Evolutionary conservation across 1,284 basidiomycete species (phyloP), one percentile per base, ranked within the genome.

Genomic region (Neonothopanus nambi): DNA sequence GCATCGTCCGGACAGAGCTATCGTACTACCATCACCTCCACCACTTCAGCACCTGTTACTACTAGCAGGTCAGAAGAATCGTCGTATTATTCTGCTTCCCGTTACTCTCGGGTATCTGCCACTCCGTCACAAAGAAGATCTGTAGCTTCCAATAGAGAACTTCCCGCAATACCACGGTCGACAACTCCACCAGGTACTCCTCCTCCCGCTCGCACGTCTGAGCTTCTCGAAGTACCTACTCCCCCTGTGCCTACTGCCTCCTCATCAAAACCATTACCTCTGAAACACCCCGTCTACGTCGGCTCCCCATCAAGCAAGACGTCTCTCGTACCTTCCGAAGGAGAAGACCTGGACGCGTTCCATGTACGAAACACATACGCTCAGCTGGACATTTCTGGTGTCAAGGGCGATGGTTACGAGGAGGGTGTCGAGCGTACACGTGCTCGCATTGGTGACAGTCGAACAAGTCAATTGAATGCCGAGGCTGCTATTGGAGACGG

Each of bases 391-490:
- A 71, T 80, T 8, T 81, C 81, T 44, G 94, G 94, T 18, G 94
- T 97, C 26, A 89, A 85, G 64, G 94, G 94, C 3, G 94, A 97
- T 67, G 94, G 94, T 0, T 93, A 87, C 71, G 89, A 90, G 61
- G 93, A 95, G 61, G 94, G 94, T 35, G 79, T 94, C 13, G 94
- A 97, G 72, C 83, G 93, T 38, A 97, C 93, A n/a, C 81, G 94
- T 53, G 93, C 93, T n/a, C 82, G 89, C 47, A 74, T 88, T 46
- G 82, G 84, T 43, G 70, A 68, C 23, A 86, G 80, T 64, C 74
- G 81, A 59, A 75, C 74, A 18, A 85, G 81, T 65, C 84, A 84
- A 57, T 63, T 82, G 40, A 74, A 77, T 55, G 82, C 81, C 1
- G 75, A 74, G 43, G 72, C 73, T 46, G 82, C 85, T 3, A 63